Percentiles rank a stretch among this genome's conserved stretches.
Conservation (phyloP, 257 asterid species). For the Asclepias syriaca region DNA sequence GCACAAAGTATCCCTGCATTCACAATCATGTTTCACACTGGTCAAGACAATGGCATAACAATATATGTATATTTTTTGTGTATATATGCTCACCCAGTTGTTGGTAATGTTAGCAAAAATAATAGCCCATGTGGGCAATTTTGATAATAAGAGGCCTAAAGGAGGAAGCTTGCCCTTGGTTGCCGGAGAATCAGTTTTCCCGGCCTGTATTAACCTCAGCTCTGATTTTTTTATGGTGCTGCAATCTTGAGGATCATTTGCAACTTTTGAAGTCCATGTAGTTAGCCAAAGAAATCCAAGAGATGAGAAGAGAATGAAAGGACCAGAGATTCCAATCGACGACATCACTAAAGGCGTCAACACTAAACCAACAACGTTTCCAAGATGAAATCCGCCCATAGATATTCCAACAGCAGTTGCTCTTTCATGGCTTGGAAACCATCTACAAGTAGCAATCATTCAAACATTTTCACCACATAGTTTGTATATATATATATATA, state of each 20-base stretch:
- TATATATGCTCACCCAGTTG: constrained; percentile 60
- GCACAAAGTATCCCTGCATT: constrained; percentile 96
- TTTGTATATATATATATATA: too few relatives aligned
- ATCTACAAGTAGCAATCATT: constrained; percentile 32
- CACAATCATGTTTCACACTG: constrained; percentile 4
- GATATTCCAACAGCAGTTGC: constrained; percentile 95
- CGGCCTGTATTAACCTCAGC: constrained; percentile 72
- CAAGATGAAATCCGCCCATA: constrained; percentile 96
- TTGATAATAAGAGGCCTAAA: constrained; percentile 55
- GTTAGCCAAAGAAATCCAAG: constrained; percentile 82
- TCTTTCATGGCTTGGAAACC: constrained; percentile 86
- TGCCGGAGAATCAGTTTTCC: constrained; percentile 49
- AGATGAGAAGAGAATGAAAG: constrained; percentile 72
- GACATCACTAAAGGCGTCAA: constrained; percentile 68
- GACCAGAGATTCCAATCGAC: constrained; percentile 69
- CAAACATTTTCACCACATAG: not conserved
- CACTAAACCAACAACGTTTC: constrained; percentile 86
- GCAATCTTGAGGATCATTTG: constrained; percentile 71
- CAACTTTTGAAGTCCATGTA: constrained; percentile 50
- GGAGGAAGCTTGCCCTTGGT: constrained; percentile 60
- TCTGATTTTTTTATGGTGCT: constrained; percentile 52
- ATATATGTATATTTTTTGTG: not conserved
- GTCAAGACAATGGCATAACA: not conserved
- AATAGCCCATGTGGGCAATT: constrained; percentile 90
- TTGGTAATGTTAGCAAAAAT: constrained; percentile 77